A percentile compares a stretch with the other conserved stretches of the same genome.
Evolutionary conservation across 331 rosid genomes (phyloP).

Genomic region (Pyrus hybrid): DNA sequence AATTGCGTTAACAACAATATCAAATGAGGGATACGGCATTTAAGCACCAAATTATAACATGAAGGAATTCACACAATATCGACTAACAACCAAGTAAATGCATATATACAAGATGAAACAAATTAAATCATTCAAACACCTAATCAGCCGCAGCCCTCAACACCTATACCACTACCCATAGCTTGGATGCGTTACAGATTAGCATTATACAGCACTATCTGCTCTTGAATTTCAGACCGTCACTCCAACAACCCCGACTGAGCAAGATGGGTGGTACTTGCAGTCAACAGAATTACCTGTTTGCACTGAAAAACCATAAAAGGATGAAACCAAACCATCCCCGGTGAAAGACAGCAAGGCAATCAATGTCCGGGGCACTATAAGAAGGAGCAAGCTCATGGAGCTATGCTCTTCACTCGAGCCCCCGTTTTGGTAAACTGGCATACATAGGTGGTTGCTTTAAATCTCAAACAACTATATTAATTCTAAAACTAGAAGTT

Average conservation of each 20-base stretch:
- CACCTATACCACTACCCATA: neutral
- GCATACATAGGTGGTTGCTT: no score
- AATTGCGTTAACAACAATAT: neutral
- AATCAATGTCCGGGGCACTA: slow-evolving; percentile 42
- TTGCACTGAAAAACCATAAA: slow-evolving; percentile 13
- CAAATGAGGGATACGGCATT: neutral
- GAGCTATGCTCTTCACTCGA: slow-evolving; percentile 26
- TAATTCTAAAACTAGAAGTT: no score
- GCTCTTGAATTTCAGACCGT: neutral
- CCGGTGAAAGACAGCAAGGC: slow-evolving; percentile 23
- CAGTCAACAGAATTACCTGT: slow-evolving; percentile 1
- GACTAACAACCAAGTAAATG: neutral
- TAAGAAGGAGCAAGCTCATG: slow-evolving; percentile 49
- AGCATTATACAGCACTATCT: neutral
- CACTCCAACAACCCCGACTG: neutral
- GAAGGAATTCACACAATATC: neutral
- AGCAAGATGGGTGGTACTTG: neutral
- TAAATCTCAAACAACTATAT: no score
- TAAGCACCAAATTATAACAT: neutral
- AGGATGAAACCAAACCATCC: slow-evolving; percentile 21
- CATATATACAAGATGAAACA: neutral
- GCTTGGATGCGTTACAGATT: neutral
- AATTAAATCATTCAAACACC: neutral
- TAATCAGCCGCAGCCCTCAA: neutral
- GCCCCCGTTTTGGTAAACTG: no score